Percentiles rank a stretch among this genome's conserved stretches.
phyloP scores from a whole-genome alignment of 805 yeast genomes.

The Hemisphaericaspora nanyangensis region DNA sequence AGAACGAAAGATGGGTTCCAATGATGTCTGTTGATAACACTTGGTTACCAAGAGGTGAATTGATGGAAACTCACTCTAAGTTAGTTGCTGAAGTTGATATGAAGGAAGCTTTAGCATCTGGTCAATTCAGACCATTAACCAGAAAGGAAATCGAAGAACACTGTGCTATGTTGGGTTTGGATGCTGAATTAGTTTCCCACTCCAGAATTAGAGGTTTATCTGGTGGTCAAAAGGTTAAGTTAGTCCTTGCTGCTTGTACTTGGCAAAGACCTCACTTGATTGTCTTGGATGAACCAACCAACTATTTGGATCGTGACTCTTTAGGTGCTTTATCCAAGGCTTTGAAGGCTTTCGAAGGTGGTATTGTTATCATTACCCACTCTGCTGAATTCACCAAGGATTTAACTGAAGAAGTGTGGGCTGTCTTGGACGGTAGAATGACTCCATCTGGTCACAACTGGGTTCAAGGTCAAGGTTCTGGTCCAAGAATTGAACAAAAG shows the following conservation, averaged over 20 bases:
- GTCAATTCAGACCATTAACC: conserved; percentile 99
- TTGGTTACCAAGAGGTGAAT: conserved; percentile 97
- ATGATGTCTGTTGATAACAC: conserved; percentile 99
- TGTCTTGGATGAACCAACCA: conserved; percentile 99
- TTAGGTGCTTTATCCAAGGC: conserved; percentile 99
- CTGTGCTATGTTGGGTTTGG: conserved; percentile 98
- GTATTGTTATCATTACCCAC: conserved; percentile 99
- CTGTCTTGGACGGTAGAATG: conserved; percentile 96
- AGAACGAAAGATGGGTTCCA: conserved; percentile 98
- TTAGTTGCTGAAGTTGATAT: conserved; percentile 99
- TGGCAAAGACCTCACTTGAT: conserved; percentile 99
- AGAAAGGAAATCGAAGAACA: conserved; percentile 99
- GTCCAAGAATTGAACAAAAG: conserved; percentile 98
- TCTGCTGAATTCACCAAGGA: conserved; percentile 99
- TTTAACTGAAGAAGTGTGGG: conserved; percentile 99
- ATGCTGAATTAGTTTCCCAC: conserved; percentile 98
- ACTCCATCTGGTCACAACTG: conserved; percentile 99
- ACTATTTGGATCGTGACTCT: conserved; percentile 98
- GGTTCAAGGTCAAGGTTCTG: conserved; percentile 99
- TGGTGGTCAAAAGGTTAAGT: conserved; percentile 99
- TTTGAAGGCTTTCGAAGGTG: conserved; percentile 98
- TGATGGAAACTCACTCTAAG: conserved; percentile 92
- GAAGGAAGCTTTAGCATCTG: conserved; percentile 99
- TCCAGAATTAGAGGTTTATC: conserved; percentile 99
- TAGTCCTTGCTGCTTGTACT: conserved; percentile 99